Evolutionary conservation across 768 basidiomycete genomes (phyloP), one percentile per base, ranked within the genome.

Genomic region (Kwoniella newhampshirensis): DNA sequence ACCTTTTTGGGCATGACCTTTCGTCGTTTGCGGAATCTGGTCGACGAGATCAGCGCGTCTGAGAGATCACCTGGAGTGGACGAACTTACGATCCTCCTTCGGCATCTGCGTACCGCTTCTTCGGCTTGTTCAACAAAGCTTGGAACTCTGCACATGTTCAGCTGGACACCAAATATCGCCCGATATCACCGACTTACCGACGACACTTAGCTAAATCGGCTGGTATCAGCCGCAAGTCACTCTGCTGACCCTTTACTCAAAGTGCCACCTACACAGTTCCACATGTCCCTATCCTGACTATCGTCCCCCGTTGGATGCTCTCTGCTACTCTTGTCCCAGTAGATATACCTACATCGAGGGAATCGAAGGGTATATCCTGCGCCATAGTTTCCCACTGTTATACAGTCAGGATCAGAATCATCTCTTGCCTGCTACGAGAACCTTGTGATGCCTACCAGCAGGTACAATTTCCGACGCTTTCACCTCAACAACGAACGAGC

Each of bases 321-420:
- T 26, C 66, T 52, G 55, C 66, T 67, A 17, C 59, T 63, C 54
- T 67, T 67, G 66, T 96, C 91, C 47, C 89, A 88, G 21, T 90
- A 83, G 58, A 93, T 90, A 2, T 77, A 71, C 43, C 90, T 67
- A 15, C 89, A 91, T 54, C 93, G 83, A 42, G 96, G 94, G 71
- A 99, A 99, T 20, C 96, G 86, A 85, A 99, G 87, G 0, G 94
- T 98, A 60, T 86, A 84, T 3, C 86, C 87, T 62, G 91, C 74
- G 50, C 87, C 87, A 66, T 90, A 97, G 64, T 85, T 86, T 63
- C 91, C 92, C 85, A 59, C 63, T 67, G 47, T 12, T 21, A 62
- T 18, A 18, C 46, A 21, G 42, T 26, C 21, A 21, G 13, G n/a
- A 13, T 49, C 21, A 44, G 41, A 40, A 36, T 53, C 18, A 5